Evolutionary conservation across 2,329 filamentous ascomycete species (phyloP).

Genomic region (Simplicillium sp.): DNA sequence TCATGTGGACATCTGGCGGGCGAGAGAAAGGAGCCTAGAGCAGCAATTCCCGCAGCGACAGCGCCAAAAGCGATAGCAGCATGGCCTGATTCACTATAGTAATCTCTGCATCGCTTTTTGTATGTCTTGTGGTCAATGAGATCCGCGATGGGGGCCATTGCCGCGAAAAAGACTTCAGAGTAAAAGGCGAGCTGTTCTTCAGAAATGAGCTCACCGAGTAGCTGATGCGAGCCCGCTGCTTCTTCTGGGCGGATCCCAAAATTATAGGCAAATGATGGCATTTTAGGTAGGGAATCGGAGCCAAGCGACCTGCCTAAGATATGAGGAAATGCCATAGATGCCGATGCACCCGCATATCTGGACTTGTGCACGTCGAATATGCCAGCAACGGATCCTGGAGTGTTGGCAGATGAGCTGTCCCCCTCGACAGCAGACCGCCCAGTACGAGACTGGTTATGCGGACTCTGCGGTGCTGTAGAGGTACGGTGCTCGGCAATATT

Average conservation of each 20-base stretch:
- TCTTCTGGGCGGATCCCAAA: slow-evolving; percentile 14
- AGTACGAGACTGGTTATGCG: not conserved
- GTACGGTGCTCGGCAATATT: not conserved
- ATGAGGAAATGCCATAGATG: slow-evolving; percentile 13
- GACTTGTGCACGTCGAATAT: slow-evolving; percentile 12
- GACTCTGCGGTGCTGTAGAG: not conserved
- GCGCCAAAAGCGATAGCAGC: slow-evolving; percentile 10
- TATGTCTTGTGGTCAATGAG: slow-evolving; percentile 8
- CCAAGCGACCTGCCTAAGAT: slow-evolving; percentile 9
- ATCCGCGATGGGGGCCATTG: slow-evolving; percentile 10
- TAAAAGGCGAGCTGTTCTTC: slow-evolving; percentile 10
- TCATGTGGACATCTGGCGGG: slow-evolving; percentile 10
- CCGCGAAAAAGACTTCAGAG: slow-evolving; percentile 11
- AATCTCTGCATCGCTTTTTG: slow-evolving; percentile 9
- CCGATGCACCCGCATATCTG: slow-evolving; percentile 10
- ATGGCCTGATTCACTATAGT: slow-evolving; percentile 8
- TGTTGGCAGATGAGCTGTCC: slow-evolving; percentile 6
- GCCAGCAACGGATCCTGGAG: slow-evolving; percentile 3
- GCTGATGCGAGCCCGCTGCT: slow-evolving; percentile 4
- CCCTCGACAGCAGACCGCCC: slow-evolving; percentile 4
- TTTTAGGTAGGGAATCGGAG: slow-evolving; percentile 10
- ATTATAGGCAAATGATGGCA: slow-evolving; percentile 12
- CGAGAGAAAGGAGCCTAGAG: slow-evolving; percentile 14
- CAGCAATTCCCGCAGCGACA: slow-evolving; percentile 12
- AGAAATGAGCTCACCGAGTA: slow-evolving; percentile 10